Percentiles rank a stretch among this genome's conserved stretches.
These are phyloP conservation scores for Cymodocea nodosa DNA, from an alignment of 116 monocot genomes.

Conservation along the genomic window DNA sequence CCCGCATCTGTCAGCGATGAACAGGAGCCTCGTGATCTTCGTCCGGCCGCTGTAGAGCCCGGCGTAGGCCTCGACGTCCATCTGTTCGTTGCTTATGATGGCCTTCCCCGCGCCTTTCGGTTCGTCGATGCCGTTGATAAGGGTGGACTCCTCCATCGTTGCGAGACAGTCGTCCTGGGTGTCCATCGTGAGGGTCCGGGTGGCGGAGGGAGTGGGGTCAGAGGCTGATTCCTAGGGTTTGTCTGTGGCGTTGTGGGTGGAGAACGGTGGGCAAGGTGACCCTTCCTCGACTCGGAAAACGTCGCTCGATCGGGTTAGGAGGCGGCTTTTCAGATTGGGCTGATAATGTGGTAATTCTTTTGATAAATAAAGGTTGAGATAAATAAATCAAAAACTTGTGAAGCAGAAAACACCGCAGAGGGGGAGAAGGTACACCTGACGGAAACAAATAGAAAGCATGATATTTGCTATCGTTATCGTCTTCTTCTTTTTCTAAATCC, in stretches of 20 bases:
- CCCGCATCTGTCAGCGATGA: slow-evolving; percentile 81
- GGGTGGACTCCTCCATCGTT: slow-evolving; percentile 10
- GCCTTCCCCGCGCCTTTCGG: slow-evolving; percentile 8
- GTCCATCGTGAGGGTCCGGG: slow-evolving; percentile 15
- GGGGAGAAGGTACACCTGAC: too few species aligned
- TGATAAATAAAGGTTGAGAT: too few species aligned
- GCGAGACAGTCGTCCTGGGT: slow-evolving; percentile 22
- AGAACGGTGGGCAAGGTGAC: background rate
- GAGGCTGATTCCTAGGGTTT: background rate
- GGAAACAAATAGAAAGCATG: too few species aligned
- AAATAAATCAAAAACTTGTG: too few species aligned
- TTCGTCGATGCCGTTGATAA: slow-evolving; percentile 19
- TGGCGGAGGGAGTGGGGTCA: too few species aligned
- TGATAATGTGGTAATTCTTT: too few species aligned
- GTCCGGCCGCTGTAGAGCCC: slow-evolving; percentile 73
- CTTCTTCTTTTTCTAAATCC: too few species aligned
- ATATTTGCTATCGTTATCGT: too few species aligned
- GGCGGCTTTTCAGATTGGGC: too few species aligned
- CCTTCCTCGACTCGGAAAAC: too few species aligned
- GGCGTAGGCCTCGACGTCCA: slow-evolving; percentile 89
- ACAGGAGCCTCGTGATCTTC: slow-evolving; percentile 51
- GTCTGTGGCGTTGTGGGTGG: background rate
- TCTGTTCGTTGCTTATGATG: slow-evolving; percentile 51
- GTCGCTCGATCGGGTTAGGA: too few species aligned
- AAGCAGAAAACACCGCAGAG: too few species aligned